Evolutionary conservation across 164 flowering plant genomes (phyloP), one percentile per base, ranked within the genome.

Genomic region (Berberis thunbergii): DNA sequence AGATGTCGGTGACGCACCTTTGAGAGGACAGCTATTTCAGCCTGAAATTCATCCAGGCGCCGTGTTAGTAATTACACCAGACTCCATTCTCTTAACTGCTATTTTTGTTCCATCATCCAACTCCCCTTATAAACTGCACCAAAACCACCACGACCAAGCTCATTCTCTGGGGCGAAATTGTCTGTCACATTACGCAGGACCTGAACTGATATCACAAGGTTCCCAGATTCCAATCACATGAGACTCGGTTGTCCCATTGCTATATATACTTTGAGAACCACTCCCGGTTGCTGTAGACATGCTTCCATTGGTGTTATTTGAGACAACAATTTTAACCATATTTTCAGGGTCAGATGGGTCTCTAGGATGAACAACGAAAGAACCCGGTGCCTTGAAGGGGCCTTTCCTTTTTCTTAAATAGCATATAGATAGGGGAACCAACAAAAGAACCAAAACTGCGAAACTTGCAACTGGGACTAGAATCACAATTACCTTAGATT

Each of bases 21-120:
- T 6, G 96, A 85, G 45, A 89, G 84, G 62, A 89, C 96, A 49
- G 78, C 85, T 13, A 89, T 87, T 73, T 89, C 96, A 55, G 92
- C 74, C 64, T 77, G 82, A 67, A 89, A 89, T 72, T 89, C 96
- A 58, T 89, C 81, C 68, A 86, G n/a, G 61, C 2, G 80, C 89
- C 70, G 80, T 89, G 71, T 64, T 79, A 69, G 75, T 74, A 57
- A 82, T 66, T 4, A 70, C 75, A n/a, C 83, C 78, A 48, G 81
- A 72, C 62, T 89, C 96, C 96, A 89, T 89, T 73, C 96, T 82
- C 73, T 89, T 89, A 8, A 89, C 96, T 45, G 96, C 96, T 67
- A 89, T 78, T 59, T 69, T 67, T 8, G 89, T 84, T 50, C 93
- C 96, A 73, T 85, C 87, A 7, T 81, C 85, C 45, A 89, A 74